Percentiles rank a stretch among this genome's conserved stretches.
Evolutionary conservation across 805 yeast species (phyloP).

Genomic region (Alloascoidea hylecoeti): DNA sequence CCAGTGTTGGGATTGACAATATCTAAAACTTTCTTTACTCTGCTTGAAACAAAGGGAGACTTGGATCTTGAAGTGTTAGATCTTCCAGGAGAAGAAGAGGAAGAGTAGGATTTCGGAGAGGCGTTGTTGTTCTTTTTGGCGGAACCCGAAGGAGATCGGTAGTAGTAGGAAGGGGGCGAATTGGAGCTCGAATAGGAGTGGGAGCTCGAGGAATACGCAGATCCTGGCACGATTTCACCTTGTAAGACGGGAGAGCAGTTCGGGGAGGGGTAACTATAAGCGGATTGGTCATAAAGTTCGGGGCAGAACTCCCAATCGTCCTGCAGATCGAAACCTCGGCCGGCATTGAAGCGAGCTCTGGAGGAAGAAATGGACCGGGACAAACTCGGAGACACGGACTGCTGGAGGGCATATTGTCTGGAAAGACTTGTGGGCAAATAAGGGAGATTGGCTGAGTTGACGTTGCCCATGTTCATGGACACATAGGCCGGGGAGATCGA

Average conservation of each 20-base stretch:
- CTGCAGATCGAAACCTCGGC: conserved; percentile 56
- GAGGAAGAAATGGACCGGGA: too few relatives aligned
- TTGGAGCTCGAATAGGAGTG: conserved; percentile 2
- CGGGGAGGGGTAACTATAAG: conserved; percentile 3
- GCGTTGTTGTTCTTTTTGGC: not conserved
- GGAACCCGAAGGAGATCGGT: not conserved
- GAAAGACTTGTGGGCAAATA: too few relatives aligned
- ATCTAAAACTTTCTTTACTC: conserved; percentile 30
- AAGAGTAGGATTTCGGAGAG: too few relatives aligned
- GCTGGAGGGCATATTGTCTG: too few relatives aligned
- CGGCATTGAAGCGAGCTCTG: conserved; percentile 33
- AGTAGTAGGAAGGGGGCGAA: conserved; percentile 3
- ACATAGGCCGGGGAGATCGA: too few relatives aligned
- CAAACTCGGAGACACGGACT: too few relatives aligned
- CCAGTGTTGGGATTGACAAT: conserved; percentile 44
- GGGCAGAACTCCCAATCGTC: conserved; percentile 67
- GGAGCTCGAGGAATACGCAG: too few relatives aligned
- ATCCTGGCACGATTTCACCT: conserved; percentile 4
- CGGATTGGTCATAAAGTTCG: conserved; percentile 8
- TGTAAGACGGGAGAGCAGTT: conserved; percentile 11
- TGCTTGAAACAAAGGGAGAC: conserved; percentile 8
- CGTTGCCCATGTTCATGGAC: too few relatives aligned
- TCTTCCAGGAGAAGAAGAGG: not conserved
- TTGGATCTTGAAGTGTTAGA: not conserved
- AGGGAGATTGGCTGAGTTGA: too few relatives aligned